Percentiles rank a stretch among this genome's conserved stretches.
Conservation (phyloP, 2,329 filamentous ascomycete genomes). For the Phyllosticta capitalensis region DNA sequence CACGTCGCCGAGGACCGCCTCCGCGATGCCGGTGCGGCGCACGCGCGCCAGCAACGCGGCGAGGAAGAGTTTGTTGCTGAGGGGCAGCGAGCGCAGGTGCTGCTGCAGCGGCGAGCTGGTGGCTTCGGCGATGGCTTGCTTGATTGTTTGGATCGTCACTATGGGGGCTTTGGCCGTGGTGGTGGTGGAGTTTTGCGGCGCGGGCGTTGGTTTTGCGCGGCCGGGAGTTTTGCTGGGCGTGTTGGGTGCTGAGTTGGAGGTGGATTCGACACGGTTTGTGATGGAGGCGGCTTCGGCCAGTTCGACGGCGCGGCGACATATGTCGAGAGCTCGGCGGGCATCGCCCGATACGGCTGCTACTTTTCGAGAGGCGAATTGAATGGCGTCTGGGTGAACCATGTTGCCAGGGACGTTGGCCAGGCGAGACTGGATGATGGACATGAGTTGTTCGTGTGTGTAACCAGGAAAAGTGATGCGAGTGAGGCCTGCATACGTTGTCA, state of each 20-base stretch:
- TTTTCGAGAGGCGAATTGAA: conserved; percentile 94
- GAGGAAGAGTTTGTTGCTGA: conserved; percentile 76
- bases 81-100: conserved; percentile 70
- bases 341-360: conserved; percentile 95
- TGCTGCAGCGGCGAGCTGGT: conserved; percentile 88
- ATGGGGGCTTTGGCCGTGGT: conserved; percentile 24
- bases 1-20: conserved; percentile 82
- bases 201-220: conserved; percentile 8
- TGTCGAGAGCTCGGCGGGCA: conserved; percentile 83
- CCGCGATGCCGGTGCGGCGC: conserved; percentile 72
- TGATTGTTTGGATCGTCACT: conserved; percentile 89
- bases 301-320: conserved; percentile 90
- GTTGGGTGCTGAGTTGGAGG: conserved; percentile 34
- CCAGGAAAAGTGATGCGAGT: conserved; percentile 95
- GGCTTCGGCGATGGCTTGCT: conserved; percentile 88
- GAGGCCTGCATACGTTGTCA: conserved; percentile 42
- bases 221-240: conserved; percentile 52
- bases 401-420: conserved; percentile 79
- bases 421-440: conserved; percentile 94
- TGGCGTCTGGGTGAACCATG: conserved; percentile 83
- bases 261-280: conserved; percentile 27
- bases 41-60: conserved; percentile 70
- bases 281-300: conserved; percentile 70
- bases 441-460: conserved; percentile 93
- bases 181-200: background rate